Conservation (phyloP, 805 yeast species). For the Yamadazyma insecticola region DNA sequence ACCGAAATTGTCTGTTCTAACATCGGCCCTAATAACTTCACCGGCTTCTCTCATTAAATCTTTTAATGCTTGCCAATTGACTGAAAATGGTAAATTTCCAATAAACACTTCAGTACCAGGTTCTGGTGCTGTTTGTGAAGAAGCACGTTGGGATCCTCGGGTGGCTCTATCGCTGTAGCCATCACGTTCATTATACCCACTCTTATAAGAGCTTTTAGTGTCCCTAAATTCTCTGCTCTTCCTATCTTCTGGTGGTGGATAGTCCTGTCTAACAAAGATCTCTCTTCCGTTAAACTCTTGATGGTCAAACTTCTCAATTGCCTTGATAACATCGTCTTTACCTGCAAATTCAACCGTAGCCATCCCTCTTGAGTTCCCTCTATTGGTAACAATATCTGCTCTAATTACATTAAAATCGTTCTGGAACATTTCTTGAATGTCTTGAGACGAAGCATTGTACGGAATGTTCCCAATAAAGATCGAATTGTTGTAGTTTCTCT, state of each 20-base stretch:
- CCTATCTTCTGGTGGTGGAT: constrained; percentile 62
- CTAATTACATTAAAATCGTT: constrained; percentile 51
- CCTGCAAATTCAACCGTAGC: constrained; percentile 81
- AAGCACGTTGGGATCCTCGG: constrained; percentile 2
- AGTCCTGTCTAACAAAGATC: constrained; percentile 86
- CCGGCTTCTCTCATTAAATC: constrained; percentile 80
- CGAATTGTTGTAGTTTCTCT: constrained; percentile 63
- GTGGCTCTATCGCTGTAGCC: constrained; percentile 14
- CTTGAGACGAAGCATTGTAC: constrained; percentile 54
- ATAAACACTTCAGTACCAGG: constrained; percentile 63
- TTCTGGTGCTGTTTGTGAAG: constrained; percentile 14
- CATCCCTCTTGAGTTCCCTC: constrained; percentile 85
- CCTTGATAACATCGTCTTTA: constrained; percentile 61
- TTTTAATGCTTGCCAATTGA: constrained; percentile 79
- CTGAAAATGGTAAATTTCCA: constrained; percentile 78
- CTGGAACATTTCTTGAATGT: constrained; percentile 57
- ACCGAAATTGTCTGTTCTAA: constrained; percentile 60
- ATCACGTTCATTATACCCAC: constrained; percentile 11
- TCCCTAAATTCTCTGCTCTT: constrained; percentile 19
- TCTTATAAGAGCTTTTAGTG: constrained; percentile 16
- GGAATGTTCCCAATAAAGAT: constrained; percentile 74
- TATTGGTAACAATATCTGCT: constrained; percentile 76
- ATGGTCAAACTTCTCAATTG: constrained; percentile 67
- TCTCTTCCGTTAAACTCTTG: constrained; percentile 65
- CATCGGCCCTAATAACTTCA: constrained; percentile 76